Base-by-base conservation (phyloP, 805 yeast genomes). In the Candida pini region DNA sequence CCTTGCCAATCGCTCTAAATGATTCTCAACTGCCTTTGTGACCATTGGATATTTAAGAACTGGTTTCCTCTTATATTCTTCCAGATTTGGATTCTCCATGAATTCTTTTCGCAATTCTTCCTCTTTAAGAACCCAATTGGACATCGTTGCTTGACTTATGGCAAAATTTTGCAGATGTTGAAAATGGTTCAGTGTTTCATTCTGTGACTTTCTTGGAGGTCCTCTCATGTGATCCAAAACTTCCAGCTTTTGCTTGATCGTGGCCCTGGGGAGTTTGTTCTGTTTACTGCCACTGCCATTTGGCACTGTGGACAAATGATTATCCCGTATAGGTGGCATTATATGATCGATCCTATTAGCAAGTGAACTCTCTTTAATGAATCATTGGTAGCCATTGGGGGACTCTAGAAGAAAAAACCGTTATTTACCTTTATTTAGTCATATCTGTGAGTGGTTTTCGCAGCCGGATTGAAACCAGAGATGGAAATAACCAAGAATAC, bases 131-230 rank as follows among this genome's bases (percentile, higher is more conserved):
- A 43, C 39, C 66, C 66, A 62, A 12, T 50, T 54, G 1, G 64
- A 58, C 22, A 62, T 38, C 2, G 66, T 59, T 6, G 63, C 60
- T 40, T 56, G 64, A 16, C 64, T 58, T 12, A 62, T 51, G 15
- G 58, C 39, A 35, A 62, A 60, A 21, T 34, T 29, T 8, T 38
- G 39, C 10, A 34, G 41, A 1, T 33, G 29, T 13, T 39, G 39
- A 43, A 58, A 59, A 36, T 53, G 49, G 6, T 33, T 33, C 16
- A 58, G 31, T 0, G 55, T 44, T 14, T 58, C 58, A 19, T 36
- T 33, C 31, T 61, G 64, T 1, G 56, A 32, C 5, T 43, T 26
- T n/a, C 21, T 28, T 6, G 62, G 65, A 2, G 58, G 60, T 0
- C 62, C 61, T 10, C 32, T 31, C n/a, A 55, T 32, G 29, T 48